Percentiles rank a stretch among this genome's conserved stretches.
Evolutionary conservation across 2,329 filamentous ascomycete species (phyloP).

Genomic region (Monosporascus sp.): DNA sequence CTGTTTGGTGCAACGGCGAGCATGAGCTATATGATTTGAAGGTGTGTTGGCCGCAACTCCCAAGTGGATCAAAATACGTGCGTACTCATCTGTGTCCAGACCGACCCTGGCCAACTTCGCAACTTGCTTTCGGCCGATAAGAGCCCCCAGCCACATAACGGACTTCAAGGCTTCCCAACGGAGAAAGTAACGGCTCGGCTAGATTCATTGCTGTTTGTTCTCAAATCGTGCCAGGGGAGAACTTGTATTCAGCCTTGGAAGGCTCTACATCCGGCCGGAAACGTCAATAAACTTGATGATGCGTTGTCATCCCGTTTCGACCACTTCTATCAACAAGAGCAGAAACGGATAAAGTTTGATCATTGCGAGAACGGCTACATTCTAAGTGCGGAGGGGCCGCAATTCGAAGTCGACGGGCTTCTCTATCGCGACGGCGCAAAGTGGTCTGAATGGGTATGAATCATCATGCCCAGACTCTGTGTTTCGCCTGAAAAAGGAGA

Average conservation of each 20-base stretch:
- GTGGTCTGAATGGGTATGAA: background rate
- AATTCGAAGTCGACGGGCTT: background rate
- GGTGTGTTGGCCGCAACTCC: constrained; percentile 27
- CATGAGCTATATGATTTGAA: constrained; percentile 60
- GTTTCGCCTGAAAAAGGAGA: no score
- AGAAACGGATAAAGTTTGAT: constrained; percentile 45
- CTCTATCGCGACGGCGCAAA: background rate
- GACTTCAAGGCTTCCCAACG: constrained; percentile 29
- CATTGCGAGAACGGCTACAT: constrained; percentile 54
- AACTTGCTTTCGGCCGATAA: constrained; percentile 33
- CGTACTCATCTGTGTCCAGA: constrained; percentile 25
- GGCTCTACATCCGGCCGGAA: constrained; percentile 47
- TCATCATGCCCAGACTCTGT: no score
- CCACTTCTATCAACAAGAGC: constrained; percentile 44
- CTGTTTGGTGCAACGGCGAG: constrained; percentile 64
- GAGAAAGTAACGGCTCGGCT: constrained; percentile 44
- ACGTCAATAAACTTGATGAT: constrained; percentile 44
- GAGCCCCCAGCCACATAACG: background rate
- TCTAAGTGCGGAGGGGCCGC: constrained; percentile 44
- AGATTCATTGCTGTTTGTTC: constrained; percentile 52
- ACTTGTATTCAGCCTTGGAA: constrained; percentile 53
- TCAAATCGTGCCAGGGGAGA: constrained; percentile 54
- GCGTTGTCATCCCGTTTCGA: constrained; percentile 47
- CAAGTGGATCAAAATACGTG: background rate
- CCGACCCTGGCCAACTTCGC: constrained; percentile 46